phyloP scores from a whole-genome alignment of 805 yeast genomes.

The Yarrowia phangngaensis region DNA sequence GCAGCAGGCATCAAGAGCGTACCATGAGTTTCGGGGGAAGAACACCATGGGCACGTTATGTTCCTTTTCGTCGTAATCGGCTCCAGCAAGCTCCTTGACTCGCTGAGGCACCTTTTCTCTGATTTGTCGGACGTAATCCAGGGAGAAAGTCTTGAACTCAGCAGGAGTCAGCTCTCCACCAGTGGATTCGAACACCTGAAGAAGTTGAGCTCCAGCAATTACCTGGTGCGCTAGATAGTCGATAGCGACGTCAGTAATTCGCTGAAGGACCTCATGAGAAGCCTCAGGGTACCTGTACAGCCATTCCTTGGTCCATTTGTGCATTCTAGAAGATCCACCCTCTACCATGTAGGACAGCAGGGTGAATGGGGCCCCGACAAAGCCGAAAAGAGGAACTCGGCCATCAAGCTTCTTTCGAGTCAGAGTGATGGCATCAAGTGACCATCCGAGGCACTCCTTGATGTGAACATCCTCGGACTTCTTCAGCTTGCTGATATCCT shows the following conservation, averaged over 20 bases:
- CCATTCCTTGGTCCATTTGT: conserved; percentile 90
- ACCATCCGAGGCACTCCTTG: conserved; percentile 80
- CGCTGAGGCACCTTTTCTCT: conserved; percentile 63
- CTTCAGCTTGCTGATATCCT: conserved; percentile 49
- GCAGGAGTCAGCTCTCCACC: conserved; percentile 93
- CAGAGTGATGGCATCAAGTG: conserved; percentile 84
- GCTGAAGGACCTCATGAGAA: conserved; percentile 66
- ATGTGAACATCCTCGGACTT: conserved; percentile 67
- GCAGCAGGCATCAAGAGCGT: conserved; percentile 81
- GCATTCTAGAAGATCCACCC: conserved; percentile 92
- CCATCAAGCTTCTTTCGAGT: conserved; percentile 86
- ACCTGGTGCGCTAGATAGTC: conserved; percentile 94
- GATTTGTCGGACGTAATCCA: conserved; percentile 82
- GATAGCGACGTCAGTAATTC: conserved; percentile 79
- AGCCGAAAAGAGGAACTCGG: conserved; percentile 89
- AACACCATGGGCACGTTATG: conserved; percentile 71
- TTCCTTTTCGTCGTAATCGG: conserved; percentile 14
- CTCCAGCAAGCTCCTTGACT: conserved; percentile 41
- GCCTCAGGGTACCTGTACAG: conserved; percentile 72
- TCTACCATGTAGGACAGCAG: conserved; percentile 94
- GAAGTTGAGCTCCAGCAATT: conserved; percentile 95
- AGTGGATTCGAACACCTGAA: conserved; percentile 96
- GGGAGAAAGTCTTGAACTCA: conserved; percentile 82
- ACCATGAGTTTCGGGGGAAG: conserved; percentile 97
- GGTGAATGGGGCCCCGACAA: conserved; percentile 98